Evolutionary conservation across 129 eudicot genomes (phyloP), one percentile per base, ranked within the genome.

Genomic region (Flaveria robusta): DNA sequence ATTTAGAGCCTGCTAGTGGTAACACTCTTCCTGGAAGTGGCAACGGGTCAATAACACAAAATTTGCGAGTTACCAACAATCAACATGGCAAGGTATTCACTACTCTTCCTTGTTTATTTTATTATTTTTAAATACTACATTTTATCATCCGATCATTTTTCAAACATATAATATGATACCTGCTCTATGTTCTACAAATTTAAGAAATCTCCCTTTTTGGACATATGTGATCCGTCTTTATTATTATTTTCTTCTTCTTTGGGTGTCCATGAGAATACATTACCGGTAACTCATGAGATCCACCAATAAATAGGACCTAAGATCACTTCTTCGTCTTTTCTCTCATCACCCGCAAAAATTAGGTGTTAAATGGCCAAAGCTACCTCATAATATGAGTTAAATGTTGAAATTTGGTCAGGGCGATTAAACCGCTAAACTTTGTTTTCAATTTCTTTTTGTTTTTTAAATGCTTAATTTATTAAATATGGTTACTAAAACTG

Each of bases 1-100:
- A 89, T 84, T 76, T 94, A 77, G 96, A 91, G 65, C 99, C 97
- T 74, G 99, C 99, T 75, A 94, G 97, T 74, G 76, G 93, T 68
- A 91, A 84, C 75, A 81, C 87, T 41, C 97, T 94, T 75, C 97
- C 90, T 41, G 90, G 81, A 62, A 87, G 82, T 78, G 85, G 87
- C 27, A 78, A 74, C 26, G 97, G 96, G 52, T 89, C 92, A 23
- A 75, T 94, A 80, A 84, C 92, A 47, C 99, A 94, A 65, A 91
- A 79, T 42, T 62, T 94, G 74, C 85, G 83, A 68, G 84, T 94
- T 71, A 85, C 96, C 71, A 94, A 94, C 85, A 94, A 92, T 87
- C 97, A 91, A 83, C 96, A 94, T 60, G 97, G 99, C 77, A 94
- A 89, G 99, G 99, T 94, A 85, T 68, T 60, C 60, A 20, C 4